Evolutionary conservation across 2,329 filamentous ascomycete genomes (phyloP).

Genomic region (Corniculantispora saksenae): DNA sequence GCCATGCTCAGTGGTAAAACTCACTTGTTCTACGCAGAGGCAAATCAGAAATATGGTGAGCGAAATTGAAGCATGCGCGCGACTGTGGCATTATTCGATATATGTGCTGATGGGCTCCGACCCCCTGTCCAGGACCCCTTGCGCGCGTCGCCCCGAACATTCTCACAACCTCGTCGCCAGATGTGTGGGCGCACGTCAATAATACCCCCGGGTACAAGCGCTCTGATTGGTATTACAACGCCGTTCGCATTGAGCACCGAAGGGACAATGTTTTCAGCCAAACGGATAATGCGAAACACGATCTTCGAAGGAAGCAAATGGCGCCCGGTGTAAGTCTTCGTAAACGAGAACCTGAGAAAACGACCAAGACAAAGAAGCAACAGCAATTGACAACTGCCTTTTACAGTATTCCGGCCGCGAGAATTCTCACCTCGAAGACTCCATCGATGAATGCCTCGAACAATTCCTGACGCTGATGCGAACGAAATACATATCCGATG

Average conservation of each 20-base stretch:
- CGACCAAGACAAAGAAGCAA: not conserved
- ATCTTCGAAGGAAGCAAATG: conserved; percentile 48
- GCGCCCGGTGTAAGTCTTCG: conserved; percentile 45
- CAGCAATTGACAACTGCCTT: not conserved
- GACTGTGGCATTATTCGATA: conserved; percentile 25
- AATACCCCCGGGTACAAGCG: conserved; percentile 43
- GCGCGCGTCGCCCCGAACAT: conserved; percentile 46
- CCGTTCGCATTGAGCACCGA: conserved; percentile 48
- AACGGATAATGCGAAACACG: conserved; percentile 50
- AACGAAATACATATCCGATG: conserved; percentile 43
- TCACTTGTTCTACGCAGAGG: conserved; percentile 30
- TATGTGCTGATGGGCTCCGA: conserved; percentile 15
- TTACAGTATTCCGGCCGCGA: conserved; percentile 56
- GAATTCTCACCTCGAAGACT: conserved; percentile 49
- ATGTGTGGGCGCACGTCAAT: conserved; percentile 47
- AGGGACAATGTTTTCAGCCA: conserved; percentile 56
- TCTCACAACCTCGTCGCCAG: conserved; percentile 49
- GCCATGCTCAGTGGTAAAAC: conserved; percentile 25
- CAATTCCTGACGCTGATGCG: conserved; percentile 48
- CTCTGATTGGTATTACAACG: conserved; percentile 46
- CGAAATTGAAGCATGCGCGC: not conserved
- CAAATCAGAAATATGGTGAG: conserved; percentile 30
- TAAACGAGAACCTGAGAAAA: not conserved
- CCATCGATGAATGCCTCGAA: conserved; percentile 49
- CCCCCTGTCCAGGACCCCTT: conserved; percentile 26